Base-by-base conservation (phyloP, 768 basidiomycete genomes). In the Mycena alexandri region DNA sequence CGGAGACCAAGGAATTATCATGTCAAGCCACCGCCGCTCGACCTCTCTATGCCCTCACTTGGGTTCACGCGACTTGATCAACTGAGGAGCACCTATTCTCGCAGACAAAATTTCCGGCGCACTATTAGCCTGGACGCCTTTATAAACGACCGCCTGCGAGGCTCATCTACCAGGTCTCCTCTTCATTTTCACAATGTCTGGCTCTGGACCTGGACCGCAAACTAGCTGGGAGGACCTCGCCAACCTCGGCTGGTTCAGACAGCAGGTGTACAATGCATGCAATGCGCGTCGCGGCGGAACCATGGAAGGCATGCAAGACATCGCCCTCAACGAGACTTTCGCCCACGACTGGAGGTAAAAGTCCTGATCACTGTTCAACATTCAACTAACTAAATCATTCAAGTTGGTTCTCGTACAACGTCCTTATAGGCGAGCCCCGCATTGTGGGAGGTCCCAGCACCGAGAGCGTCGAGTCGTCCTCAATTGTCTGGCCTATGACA, bases 261-360 rank as follows among this genome's bases (percentile, higher is more conserved):
- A 55, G 34, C 38, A 24, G 38, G 38, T 36, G 21, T 55, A 42
- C 16, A 21, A 55, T 24, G 5, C 8, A 9, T 55, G 38, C 53
- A 55, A 55, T 55, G 36, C 53, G 38, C 21, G 53, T 11, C 52
- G 52, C 29, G 52, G 52, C 34, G 52, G 52, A n/a, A 54, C 52
- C 17, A 54, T 54, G 52, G 19, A 54, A 24, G 53, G 53, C n/a
- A 36, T 38, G 21, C 21, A 42, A 34, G 53, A 55, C 53, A 55
- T 55, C 22, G 38, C 36, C 5, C n/a, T 55, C 19, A 55, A 55
- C 53, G 53, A 55, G 38, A 21, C 10, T 34, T 55, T 38, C 13
- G 53, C 53, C n/a, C 5, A n/a, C n/a, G 21, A 55, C 53, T 55
- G 21, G n/a, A 38, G 53, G 53, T 55, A 41, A 19, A 8, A 13